These are phyloP conservation scores for Capsicum baccatum DNA, from an alignment of 257 asterid species.

Conservation along the genomic window DNA sequence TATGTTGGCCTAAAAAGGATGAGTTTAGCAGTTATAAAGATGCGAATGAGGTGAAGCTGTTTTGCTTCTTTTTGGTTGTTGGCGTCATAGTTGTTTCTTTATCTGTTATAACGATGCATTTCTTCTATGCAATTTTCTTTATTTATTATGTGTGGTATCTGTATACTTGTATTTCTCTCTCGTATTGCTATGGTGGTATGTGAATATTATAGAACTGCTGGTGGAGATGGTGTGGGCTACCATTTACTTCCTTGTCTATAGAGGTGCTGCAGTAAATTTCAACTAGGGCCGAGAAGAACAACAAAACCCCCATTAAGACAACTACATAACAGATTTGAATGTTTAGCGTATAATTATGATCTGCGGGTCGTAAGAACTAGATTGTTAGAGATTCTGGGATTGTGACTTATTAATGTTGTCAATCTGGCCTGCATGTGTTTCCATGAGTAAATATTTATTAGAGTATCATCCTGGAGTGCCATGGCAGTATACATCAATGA, in stretches of 20 bases:
- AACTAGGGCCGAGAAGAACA: neutral
- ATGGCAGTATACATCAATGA: neutral
- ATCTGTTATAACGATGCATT: neutral
- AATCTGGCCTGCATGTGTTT: neutral
- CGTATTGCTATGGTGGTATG: no score
- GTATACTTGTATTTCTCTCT: no score
- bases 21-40: constrained; percentile 61
- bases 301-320: neutral
- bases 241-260: neutral
- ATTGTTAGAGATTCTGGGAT: constrained; percentile 25
- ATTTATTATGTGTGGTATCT: neutral
- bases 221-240: no score
- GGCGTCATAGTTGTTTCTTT: constrained; percentile 3
- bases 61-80: constrained; percentile 3
- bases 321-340: neutral
- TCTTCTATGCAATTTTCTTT: neutral
- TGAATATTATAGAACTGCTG: no score
- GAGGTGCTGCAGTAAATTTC: neutral
- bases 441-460: neutral
- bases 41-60: constrained; percentile 67
- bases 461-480: neutral
- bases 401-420: constrained; percentile 24
- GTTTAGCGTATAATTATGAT: neutral
- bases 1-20: constrained; percentile 66
- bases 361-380: neutral